Evolutionary conservation across 1,139 yeast genomes (phyloP), one percentile per base, ranked within the genome.

Genomic region (Keqinozyma sinolaborantium): DNA sequence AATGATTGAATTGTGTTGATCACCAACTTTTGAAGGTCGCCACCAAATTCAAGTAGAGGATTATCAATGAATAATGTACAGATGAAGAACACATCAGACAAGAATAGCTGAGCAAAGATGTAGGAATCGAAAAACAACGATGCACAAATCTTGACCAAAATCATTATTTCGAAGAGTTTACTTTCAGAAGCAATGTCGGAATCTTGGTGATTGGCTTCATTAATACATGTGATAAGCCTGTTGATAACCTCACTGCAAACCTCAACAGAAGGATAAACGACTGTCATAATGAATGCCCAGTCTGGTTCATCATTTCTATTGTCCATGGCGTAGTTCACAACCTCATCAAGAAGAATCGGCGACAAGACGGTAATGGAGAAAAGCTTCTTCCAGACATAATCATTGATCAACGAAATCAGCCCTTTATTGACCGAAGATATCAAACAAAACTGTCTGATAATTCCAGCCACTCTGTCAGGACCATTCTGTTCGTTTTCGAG

Each of bases 1-100:
- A 83, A 79, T 0, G 95, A 77, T 46, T 85, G 95, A 28, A 86
- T 70, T 5, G 83, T 69, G 49, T 87, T 84, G 44, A 81, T 72
- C 14, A 83, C 57, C 34, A 87, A 57, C 37, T 78, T 78, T 47
- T 83, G 82, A 31, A 86, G 62, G 27, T 83, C 79, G 13, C 58
- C 58, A 31, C 95, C 79, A 44, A 87, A 71, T 26, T 81, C 84
- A 30, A 77, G 64, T 5, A 85, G 79, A 2, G 86, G 85, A 36
- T 79, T 74, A 58, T 85, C 92, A 48, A 87, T 76, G 50, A 84
- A 73, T 26, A 85, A 66, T 0, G 94, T 73, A 23, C 83, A 74
- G 38, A 84, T 64, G 48, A 80, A 79, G 40, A 84, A 71, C 2
- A 85, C 70, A 46, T 87, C 95, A 3, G 94, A 83, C 39, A 85